These are phyloP conservation scores for Ascosphaera apis DNA, from an alignment of 2,329 filamentous ascomycete genomes.

Conservation along the genomic window DNA sequence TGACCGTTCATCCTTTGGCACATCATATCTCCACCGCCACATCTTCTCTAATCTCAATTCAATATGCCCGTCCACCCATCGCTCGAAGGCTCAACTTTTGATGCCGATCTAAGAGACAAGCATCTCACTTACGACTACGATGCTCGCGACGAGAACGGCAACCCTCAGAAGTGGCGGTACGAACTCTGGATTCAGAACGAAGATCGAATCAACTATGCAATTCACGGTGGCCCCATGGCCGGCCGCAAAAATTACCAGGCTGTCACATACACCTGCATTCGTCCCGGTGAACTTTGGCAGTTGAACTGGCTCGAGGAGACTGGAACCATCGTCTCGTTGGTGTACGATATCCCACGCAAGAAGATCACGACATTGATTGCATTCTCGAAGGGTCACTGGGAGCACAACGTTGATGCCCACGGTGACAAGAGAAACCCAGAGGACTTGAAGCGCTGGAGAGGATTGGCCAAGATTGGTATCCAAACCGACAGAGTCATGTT, in stretches of 20 bases:
- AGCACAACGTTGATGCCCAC: constrained; percentile 25
- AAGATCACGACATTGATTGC: constrained; percentile 29
- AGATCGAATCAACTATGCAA: constrained; percentile 32
- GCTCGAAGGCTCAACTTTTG: constrained; percentile 15
- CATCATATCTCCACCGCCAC: too few relatives aligned
- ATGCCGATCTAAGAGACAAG: constrained; percentile 28
- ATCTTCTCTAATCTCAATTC: too few relatives aligned
- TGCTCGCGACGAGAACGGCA: constrained; percentile 24
- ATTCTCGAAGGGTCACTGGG: constrained; percentile 35
- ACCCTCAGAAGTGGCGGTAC: constrained; percentile 36
- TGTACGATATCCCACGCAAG: constrained; percentile 29
- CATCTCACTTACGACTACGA: constrained; percentile 36
- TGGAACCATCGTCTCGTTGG: constrained; percentile 31
- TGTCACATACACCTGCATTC: constrained; percentile 33
- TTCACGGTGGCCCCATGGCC: constrained; percentile 37
- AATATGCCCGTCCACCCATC: constrained; percentile 9
- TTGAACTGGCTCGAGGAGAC: constrained; percentile 39
- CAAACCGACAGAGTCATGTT: constrained; percentile 29
- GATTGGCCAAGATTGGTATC: constrained; percentile 27
- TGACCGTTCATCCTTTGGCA: too few relatives aligned
- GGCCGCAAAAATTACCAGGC: constrained; percentile 31
- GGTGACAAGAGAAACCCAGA: constrained; percentile 31
- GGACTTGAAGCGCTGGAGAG: constrained; percentile 29
- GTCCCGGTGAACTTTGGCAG: constrained; percentile 35
- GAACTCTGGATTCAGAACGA: constrained; percentile 38